Percentiles rank a stretch among this genome's conserved stretches.
Conservation (phyloP, 2,329 filamentous ascomycete species). For the Pochonia chlamydosporia region DNA sequence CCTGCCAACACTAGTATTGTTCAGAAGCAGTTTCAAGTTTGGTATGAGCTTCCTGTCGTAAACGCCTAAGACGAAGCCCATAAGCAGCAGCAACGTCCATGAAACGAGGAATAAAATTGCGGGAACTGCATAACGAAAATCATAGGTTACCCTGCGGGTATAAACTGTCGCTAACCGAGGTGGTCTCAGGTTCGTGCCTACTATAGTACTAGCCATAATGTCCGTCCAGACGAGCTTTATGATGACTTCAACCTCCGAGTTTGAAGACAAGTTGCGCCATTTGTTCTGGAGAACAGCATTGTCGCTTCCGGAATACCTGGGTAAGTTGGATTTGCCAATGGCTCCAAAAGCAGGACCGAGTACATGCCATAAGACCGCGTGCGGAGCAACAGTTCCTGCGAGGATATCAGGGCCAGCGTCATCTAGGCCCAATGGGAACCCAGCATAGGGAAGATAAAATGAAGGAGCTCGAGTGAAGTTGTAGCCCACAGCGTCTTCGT, state of each 20-base stretch:
- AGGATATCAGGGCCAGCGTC: not conserved
- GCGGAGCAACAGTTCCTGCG: not conserved
- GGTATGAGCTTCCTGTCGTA: not conserved
- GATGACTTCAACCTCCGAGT: not conserved
- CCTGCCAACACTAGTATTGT: not conserved
- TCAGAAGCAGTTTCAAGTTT: not conserved
- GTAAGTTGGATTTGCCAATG: not conserved
- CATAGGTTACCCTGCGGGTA: not conserved
- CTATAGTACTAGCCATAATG: not conserved
- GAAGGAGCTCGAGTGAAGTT: not conserved
- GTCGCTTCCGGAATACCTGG: not conserved
- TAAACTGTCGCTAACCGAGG: not conserved
- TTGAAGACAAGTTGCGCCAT: not conserved
- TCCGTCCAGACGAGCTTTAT: not conserved
- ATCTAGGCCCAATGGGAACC: too few species aligned
- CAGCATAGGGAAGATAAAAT: not conserved
- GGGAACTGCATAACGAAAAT: not conserved
- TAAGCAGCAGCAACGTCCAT: not conserved
- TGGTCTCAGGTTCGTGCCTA: not conserved
- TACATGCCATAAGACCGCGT: not conserved
- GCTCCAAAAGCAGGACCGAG: not conserved
- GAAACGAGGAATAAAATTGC: not conserved
- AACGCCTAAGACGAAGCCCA: not conserved
- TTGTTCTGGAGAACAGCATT: not conserved
- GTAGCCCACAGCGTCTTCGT: not conserved